Conservation (phyloP, 1,139 yeast species). For the Magnusiomyces suaveolens region DNA sequence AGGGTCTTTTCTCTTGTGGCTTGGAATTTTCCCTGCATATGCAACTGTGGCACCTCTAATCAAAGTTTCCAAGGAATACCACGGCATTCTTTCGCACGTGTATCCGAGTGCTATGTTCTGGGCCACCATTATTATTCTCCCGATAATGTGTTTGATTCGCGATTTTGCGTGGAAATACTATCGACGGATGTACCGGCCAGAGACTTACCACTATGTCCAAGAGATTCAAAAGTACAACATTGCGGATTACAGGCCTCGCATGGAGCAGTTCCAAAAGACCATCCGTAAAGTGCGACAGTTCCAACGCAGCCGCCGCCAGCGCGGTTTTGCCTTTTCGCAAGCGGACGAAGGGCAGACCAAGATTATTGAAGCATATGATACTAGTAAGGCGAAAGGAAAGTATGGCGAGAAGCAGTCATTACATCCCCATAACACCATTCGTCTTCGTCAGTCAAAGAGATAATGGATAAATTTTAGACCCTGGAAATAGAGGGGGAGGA, state of each 20-base stretch:
- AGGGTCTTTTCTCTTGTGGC: conserved; percentile 81
- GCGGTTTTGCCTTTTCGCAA: conserved; percentile 97
- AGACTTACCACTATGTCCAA: conserved; percentile 88
- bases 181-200: conserved; percentile 84
- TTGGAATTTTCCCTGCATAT: conserved; percentile 78
- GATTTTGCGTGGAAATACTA: conserved; percentile 93
- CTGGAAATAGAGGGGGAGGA: too few relatives aligned
- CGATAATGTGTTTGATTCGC: conserved; percentile 68
- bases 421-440: conserved; percentile 14
- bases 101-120: conserved; percentile 78
- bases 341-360: conserved; percentile 91
- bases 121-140: conserved; percentile 69
- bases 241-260: conserved; percentile 87
- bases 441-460: conserved; percentile 3
- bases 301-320: conserved; percentile 93
- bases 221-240: conserved; percentile 93
- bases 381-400: conserved; percentile 54
- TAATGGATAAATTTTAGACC: too few relatives aligned
- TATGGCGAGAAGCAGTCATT: conserved; percentile 41
- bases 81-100: conserved; percentile 66
- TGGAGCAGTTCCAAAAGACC: conserved; percentile 95
- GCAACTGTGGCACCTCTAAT: conserved; percentile 76
- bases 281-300: conserved; percentile 96
- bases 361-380: conserved; percentile 87
- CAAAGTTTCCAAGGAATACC: conserved; percentile 73